Evolutionary conservation across 2,329 filamentous ascomycete species (phyloP), one percentile per base, ranked within the genome.

Genomic region (Colletotrichum orbiculare): DNA sequence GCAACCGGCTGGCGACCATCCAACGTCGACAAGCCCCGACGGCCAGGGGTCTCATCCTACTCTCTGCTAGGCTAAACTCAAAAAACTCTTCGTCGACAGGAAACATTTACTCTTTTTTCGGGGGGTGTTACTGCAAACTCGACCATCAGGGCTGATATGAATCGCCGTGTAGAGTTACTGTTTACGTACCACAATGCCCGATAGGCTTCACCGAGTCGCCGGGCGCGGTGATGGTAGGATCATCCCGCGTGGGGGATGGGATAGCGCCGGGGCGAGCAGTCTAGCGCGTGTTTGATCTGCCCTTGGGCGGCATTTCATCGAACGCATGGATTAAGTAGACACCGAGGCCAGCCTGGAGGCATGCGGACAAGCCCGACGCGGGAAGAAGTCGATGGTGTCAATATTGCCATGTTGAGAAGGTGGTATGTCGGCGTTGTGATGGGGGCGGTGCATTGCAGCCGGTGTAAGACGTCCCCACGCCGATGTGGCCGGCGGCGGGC

Each of bases 191-290:
- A 13, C 42, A 35, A 42, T 50, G 49, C 45, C 55, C 55, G 46
- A 45, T 12, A 38, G 7, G 48, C 41, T 45, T 61, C 57, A 55
- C 62, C 62, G 46, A 55, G 50, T 41, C 50, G n/a, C 12, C 34
- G 62, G 62, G 50, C 57, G 45, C 38, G 42, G 43, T 35, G 50
- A 45, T 15, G 61, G 39, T 39, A 25, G 25, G 39, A 55, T 54
- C 57, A 55, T 55, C 58, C 62, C 57, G 50, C 62, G 62, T 61
- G 57, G 50, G 62, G 50, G 45, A 17, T 25, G 25, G 25, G 25
- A 25, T 25, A 25, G 25, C 11, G 13, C n/a, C 37, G 9, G 55
- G 35, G 49, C 15, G 48, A 38, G 38, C 9, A 17, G 49, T 45
- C 33, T 42, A 41, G 43, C n/a, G 33, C 8, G 55, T n/a, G 34